Conservation (phyloP, 495 filamentous ascomycete species). For the Talaromyces proteolyticus region DNA sequence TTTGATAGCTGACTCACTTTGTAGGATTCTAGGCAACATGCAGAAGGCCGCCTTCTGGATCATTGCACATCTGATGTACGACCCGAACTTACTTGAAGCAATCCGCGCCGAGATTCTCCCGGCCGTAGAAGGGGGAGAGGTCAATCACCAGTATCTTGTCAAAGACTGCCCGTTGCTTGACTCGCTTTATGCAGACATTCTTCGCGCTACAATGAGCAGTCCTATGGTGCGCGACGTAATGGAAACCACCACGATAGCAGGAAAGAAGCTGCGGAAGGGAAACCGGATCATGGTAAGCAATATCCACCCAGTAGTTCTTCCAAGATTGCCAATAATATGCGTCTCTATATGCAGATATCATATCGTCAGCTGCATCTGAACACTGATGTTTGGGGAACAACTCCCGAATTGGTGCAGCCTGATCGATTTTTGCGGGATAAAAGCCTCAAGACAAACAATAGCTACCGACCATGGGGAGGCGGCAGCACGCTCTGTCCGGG, state of each 20-base stretch:
- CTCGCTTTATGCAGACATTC: neutral
- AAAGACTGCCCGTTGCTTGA: neutral
- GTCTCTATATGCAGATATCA: neutral
- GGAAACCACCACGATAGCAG: too few relatives aligned
- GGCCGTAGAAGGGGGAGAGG: neutral
- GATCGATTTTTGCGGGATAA: neutral
- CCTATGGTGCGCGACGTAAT: neutral
- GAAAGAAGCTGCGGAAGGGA: neutral
- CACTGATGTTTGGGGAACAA: neutral
- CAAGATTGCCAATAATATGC: too few relatives aligned
- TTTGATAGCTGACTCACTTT: neutral
- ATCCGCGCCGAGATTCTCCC: neutral
- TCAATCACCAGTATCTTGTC: neutral
- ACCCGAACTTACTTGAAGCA: neutral
- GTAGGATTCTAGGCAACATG: conserved; percentile 13
- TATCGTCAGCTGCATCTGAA: neutral
- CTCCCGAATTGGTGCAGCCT: neutral
- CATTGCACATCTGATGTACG: neutral
- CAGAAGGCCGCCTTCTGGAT: conserved; percentile 13
- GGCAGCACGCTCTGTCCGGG: neutral
- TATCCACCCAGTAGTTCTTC: too few relatives aligned
- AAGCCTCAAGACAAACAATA: neutral
- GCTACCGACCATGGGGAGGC: neutral
- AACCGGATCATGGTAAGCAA: too few relatives aligned
- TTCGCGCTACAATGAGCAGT: neutral